These are phyloP conservation scores for Sistotremastrum niveocremeum DNA, from an alignment of 768 basidiomycete species.

Conservation along the genomic window DNA sequence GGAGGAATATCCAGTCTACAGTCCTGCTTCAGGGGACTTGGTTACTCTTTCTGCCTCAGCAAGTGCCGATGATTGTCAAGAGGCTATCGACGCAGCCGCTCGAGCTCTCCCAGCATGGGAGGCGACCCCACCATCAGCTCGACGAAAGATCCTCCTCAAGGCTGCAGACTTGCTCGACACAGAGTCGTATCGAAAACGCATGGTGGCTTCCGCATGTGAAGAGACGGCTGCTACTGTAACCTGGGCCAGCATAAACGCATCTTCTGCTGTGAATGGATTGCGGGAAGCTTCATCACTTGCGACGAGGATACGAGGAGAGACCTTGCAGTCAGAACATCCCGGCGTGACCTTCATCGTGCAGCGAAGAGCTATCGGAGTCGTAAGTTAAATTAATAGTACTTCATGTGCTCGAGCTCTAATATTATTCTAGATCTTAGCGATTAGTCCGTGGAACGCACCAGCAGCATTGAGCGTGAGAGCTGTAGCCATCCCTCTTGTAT, in stretches of 20 bases:
- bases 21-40: slow-evolving; percentile 26
- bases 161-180: slow-evolving; percentile 33
- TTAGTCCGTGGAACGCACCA: slow-evolving; percentile 47
- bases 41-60: slow-evolving; percentile 36
- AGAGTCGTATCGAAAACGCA: slow-evolving; percentile 26
- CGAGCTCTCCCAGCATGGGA: slow-evolving; percentile 39
- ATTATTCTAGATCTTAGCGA: slow-evolving; percentile 26
- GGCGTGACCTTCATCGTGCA: slow-evolving; percentile 33
- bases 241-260: slow-evolving; percentile 15
- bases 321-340: slow-evolving; percentile 27
- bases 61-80: slow-evolving; percentile 20
- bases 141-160: slow-evolving; percentile 33
- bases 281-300: slow-evolving; percentile 22
- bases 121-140: slow-evolving; percentile 17
- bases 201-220: slow-evolving; percentile 19
- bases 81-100: slow-evolving; percentile 31
- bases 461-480: slow-evolving; percentile 31
- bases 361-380: slow-evolving; percentile 38
- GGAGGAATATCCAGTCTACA: slow-evolving; percentile 32
- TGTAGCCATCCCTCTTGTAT: slow-evolving; percentile 31
- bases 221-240: slow-evolving; percentile 26
- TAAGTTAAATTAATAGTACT: slow-evolving; percentile 14
- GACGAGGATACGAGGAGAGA: slow-evolving; percentile 28
- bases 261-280: slow-evolving; percentile 13
- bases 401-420: neutral